A percentile compares a stretch with the other conserved stretches of the same genome.
Evolutionary conservation across 2,329 filamentous ascomycete species (phyloP).

Genomic region (Calonectria crousiana): DNA sequence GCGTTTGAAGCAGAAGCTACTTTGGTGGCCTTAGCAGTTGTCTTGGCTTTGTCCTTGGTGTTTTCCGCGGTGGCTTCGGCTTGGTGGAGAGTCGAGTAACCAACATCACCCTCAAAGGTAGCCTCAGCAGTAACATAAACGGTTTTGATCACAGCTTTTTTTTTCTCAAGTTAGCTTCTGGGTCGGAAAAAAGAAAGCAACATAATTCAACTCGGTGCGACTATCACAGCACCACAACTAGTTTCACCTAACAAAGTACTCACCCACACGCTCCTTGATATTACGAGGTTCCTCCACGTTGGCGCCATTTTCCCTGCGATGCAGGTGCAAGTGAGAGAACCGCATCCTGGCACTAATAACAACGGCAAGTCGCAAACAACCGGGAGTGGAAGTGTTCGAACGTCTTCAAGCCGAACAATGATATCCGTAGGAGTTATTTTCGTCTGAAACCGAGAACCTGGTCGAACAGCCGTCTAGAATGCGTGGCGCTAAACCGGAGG

Average conservation of each 20-base stretch:
- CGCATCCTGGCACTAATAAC: constrained; percentile 44
- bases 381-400: not conserved
- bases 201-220: not conserved
- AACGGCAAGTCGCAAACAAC: not conserved
- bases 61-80: constrained; percentile 28
- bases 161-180: constrained; percentile 14
- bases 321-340: constrained; percentile 44
- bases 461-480: constrained; percentile 44
- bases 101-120: constrained; percentile 57
- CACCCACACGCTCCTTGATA: constrained; percentile 15
- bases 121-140: constrained; percentile 57
- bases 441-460: constrained; percentile 34
- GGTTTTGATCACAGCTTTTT: constrained; percentile 49
- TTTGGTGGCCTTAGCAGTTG: constrained; percentile 23
- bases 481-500: constrained; percentile 36
- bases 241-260: not conserved
- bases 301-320: constrained; percentile 41
- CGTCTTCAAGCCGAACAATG: not conserved
- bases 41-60: constrained; percentile 12
- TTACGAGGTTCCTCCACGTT: constrained; percentile 7
- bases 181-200: constrained; percentile 13
- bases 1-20: not conserved
- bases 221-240: not conserved
- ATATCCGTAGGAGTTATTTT: constrained; percentile 2
- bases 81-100: constrained; percentile 53